phyloP scores from a whole-genome alignment of 345 rosid species.

The Reutealis trisperma region DNA sequence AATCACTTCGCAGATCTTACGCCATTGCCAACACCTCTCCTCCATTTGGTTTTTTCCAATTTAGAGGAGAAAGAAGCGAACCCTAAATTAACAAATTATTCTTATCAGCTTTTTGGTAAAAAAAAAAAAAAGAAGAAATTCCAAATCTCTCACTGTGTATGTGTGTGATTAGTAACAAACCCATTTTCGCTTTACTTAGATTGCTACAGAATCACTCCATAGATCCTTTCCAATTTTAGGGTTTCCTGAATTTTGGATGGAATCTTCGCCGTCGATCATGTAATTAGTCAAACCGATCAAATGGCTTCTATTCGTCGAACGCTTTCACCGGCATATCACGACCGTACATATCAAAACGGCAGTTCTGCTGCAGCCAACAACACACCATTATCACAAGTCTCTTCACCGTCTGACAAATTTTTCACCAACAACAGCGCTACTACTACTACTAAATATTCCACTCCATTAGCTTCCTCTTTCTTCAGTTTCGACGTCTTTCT shows the following conservation, averaged over 20 bases:
- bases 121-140: no score
- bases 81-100: background rate
- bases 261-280: slow-evolving; percentile 21
- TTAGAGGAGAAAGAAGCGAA: background rate
- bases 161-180: background rate
- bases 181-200: background rate
- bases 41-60: background rate
- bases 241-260: background rate
- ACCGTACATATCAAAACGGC: slow-evolving; percentile 46
- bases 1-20: background rate
- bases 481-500: slow-evolving; percentile 22
- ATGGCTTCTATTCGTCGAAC: slow-evolving; percentile 96
- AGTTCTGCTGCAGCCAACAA: background rate
- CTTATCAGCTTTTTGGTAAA: no score
- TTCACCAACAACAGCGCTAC: slow-evolving; percentile 20
- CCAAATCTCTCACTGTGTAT: no score
- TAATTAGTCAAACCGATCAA: slow-evolving; percentile 9
- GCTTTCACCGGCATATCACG: slow-evolving; percentile 70
- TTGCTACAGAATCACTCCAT: background rate
- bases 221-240: slow-evolving; percentile 8
- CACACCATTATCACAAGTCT: slow-evolving; percentile 7
- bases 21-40: background rate
- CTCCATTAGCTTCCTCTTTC: slow-evolving; percentile 28
- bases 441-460: slow-evolving; percentile 32
- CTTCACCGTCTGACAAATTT: slow-evolving; percentile 26